A percentile compares a stretch with the other conserved stretches of the same genome.
Evolutionary conservation across 768 basidiomycete species (phyloP).

Genomic region (Tephrocybe sp.): DNA sequence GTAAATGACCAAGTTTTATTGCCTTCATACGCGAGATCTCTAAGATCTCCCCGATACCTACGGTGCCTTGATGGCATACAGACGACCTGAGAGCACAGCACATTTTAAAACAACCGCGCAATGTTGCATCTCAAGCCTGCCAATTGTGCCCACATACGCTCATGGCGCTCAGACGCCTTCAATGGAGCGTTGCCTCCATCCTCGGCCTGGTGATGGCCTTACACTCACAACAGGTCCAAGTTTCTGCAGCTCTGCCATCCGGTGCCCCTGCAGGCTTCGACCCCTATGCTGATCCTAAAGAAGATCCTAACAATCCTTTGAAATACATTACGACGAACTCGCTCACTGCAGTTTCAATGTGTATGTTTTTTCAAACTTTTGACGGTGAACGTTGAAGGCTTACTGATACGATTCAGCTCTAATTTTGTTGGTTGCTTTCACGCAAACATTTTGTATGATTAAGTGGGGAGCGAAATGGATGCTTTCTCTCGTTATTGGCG

Average conservation of each 20-base stretch:
- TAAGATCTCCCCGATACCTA: too few species aligned
- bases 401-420: constrained; percentile 26
- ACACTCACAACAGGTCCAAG: constrained; percentile 1
- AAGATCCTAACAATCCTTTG: constrained; percentile 54
- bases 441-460: constrained; percentile 42
- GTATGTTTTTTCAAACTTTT: constrained; percentile 2
- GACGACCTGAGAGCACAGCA: too few species aligned
- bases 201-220: constrained; percentile 1
- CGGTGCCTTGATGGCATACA: too few species aligned
- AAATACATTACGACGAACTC: constrained; percentile 57
- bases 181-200: neutral
- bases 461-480: constrained; percentile 56
- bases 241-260: neutral
- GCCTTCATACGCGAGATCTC: too few species aligned
- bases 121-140: neutral
- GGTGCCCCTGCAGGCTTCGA: constrained; percentile 19
- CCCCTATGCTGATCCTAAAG: constrained; percentile 47
- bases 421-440: constrained; percentile 41
- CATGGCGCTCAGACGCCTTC: neutral
- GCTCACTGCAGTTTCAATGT: constrained; percentile 48
- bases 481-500: constrained; percentile 60
- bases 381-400: neutral
- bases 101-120: too few species aligned
- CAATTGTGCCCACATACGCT: neutral
- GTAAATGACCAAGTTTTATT: too few species aligned